These are phyloP conservation scores for Chaetomium olivaceum DNA, from an alignment of 2,329 filamentous ascomycete species.

Conservation along the genomic window DNA sequence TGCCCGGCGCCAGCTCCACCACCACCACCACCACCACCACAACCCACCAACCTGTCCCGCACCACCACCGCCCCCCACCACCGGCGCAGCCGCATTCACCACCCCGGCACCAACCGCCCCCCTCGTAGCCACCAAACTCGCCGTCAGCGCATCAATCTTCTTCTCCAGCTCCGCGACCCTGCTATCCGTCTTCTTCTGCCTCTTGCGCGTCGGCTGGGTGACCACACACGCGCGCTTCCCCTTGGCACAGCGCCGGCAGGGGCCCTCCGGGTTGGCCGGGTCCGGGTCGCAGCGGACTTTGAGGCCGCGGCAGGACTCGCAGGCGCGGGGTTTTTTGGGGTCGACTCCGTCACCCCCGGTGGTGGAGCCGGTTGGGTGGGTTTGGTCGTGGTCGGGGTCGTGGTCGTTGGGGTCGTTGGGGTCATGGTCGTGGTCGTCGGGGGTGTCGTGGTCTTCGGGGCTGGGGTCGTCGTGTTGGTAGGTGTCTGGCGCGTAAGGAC, in stretches of 20 bases:
- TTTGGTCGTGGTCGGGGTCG: not conserved
- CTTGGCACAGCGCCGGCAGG: slow-evolving; percentile 77
- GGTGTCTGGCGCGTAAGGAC: not conserved
- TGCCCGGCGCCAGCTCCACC: not conserved
- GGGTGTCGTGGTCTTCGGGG: slow-evolving; percentile 36
- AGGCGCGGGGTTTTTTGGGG: slow-evolving; percentile 68
- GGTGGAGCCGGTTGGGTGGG: not conserved
- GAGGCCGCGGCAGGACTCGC: slow-evolving; percentile 72
- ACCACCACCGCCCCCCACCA: not conserved
- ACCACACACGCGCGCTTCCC: slow-evolving; percentile 75
- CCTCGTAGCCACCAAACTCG: slow-evolving; percentile 64
- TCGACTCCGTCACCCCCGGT: slow-evolving; percentile 40
- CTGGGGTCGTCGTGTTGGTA: not conserved
- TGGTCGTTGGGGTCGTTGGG: no score
- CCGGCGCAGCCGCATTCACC: not conserved
- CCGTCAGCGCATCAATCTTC: slow-evolving; percentile 87
- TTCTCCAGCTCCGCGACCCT: slow-evolving; percentile 87
- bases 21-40: not conserved
- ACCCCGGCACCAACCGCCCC: slow-evolving; percentile 3
- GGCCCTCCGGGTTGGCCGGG: slow-evolving; percentile 58
- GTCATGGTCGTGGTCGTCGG: not conserved
- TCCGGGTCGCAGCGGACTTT: slow-evolving; percentile 87
- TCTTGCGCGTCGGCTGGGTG: slow-evolving; percentile 72
- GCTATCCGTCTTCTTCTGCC: slow-evolving; percentile 89
- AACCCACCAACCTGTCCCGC: not conserved